Evolutionary conservation across 2,329 filamentous ascomycete genomes (phyloP), one percentile per base, ranked within the genome.

Genomic region (Trichoderma sp.): DNA sequence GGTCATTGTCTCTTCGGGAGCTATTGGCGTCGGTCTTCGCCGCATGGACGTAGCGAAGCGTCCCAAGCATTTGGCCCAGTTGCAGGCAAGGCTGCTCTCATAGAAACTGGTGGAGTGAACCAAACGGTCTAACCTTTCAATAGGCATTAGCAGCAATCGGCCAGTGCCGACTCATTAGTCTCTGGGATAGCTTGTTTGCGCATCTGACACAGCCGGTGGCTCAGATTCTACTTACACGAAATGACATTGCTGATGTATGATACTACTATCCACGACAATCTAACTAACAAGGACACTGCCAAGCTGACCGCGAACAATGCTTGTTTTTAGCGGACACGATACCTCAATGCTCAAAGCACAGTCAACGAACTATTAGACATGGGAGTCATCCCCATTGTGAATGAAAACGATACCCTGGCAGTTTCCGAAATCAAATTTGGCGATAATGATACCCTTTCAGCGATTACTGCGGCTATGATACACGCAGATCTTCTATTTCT

Each of bases 351-450:
- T 0, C 94, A 98, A 82, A 98, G 97, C 79, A 98, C 96, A 0
- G 93, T 99, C 80, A 88, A 90, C 67, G 94, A 97, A 81, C 87
- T 98, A 61, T 85, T 99, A 21, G 91, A 95, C 77, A 96, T 98
- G 92, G 95, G 95, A 2, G 95, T 98, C 30, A 97, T 99, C 74
- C 96, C 96, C 11, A 98, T 99, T 77, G 96, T 99, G 74, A 99
- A 99, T 78, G 96, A 99, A 83, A 99, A 99, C 82, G 96, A 99
- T 81, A 99, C 96, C 3, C 85, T 99, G 70, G 94, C 95, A 28
- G 96, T 99, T 75, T 93, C 95, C 58, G 96, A 99, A 87, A 99
- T 99, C 84, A 98, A 98, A 85, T 99, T 99, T 79, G 96, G 96
- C 76, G 96, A 99, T 85, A 99, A 99, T 78, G 96, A 99, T 82